Evolutionary conservation across 139 green algal species (phyloP).

Genomic region (Spirogloea muscicola): DNA sequence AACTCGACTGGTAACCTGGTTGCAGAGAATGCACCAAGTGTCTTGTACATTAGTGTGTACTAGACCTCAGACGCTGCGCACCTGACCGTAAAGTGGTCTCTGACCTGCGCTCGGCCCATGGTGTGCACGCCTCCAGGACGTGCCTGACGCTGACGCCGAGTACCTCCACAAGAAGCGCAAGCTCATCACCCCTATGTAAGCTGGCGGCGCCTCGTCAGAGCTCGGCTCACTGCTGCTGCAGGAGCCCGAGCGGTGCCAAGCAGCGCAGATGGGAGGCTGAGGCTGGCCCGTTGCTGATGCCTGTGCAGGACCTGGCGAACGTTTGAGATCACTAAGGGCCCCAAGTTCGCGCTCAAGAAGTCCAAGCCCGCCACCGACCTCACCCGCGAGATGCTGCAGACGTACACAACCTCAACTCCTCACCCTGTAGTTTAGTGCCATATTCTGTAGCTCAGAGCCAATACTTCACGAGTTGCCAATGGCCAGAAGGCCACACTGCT

Average conservation of each 20-base stretch:
- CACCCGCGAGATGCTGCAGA: slow-evolving; percentile 86
- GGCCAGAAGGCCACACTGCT: too few relatives aligned
- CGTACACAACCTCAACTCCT: slow-evolving; percentile 16
- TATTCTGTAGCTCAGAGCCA: too few relatives aligned
- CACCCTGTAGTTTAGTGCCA: too few relatives aligned
- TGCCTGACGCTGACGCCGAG: slow-evolving; percentile 12
- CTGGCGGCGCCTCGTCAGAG: too few relatives aligned
- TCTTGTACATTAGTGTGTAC: too few relatives aligned
- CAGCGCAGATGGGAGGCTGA: not conserved
- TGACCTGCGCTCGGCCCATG: too few relatives aligned
- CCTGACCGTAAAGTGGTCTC: too few relatives aligned
- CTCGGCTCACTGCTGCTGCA: not conserved
- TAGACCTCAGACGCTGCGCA: too few relatives aligned
- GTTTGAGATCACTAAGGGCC: slow-evolving; percentile 64
- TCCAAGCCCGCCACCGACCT: slow-evolving; percentile 90
- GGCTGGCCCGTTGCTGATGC: not conserved
- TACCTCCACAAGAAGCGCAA: slow-evolving; percentile 50
- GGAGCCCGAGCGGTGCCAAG: not conserved
- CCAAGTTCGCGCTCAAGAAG: slow-evolving; percentile 90
- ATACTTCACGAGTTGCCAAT: too few relatives aligned
- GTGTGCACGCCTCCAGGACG: too few relatives aligned
- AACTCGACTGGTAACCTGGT: too few relatives aligned
- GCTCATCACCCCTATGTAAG: slow-evolving; percentile 32
- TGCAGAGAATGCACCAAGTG: too few relatives aligned
- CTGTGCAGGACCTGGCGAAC: slow-evolving; percentile 77